Evolutionary conservation across 2,329 filamentous ascomycete genomes (phyloP), one percentile per base, ranked within the genome.

Genomic region (Exophiala oligosperma): DNA sequence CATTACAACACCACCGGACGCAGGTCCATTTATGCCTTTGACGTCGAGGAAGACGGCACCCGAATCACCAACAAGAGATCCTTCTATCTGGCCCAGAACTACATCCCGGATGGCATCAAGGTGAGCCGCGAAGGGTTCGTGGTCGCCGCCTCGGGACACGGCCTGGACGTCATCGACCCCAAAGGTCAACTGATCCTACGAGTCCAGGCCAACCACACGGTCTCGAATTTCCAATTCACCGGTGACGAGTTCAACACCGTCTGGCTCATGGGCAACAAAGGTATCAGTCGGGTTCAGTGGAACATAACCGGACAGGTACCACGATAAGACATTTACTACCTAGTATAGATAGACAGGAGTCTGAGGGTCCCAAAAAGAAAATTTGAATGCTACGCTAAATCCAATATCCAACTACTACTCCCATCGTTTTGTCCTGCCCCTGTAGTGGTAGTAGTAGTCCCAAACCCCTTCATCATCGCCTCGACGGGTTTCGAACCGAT

Each of bases 161-260:
- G 76, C 2, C 71, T 77, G 4, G 74, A 77, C 65, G 66, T 79
- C 17, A 51, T 77, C 28, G 74, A 77, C 60, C 62, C 65, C 32
- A 60, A 65, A 29, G 75, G 76, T 0, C 68, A 70, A 41, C 64
- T 76, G 58, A 65, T 78, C 24, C 61, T 74, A 49, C 69, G 69
- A 11, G 70, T 77, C 9, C 73, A 77, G 66, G 76, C 74, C 14
- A 75, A 74, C 55, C 76, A 73, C 57, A 72, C 73, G 2, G 76
- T 77, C 43, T 71, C 76, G 67, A 78, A 78, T 60, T 74, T 79
- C 58, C 73, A 71, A 29, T 78, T 73, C 74, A 72, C 70, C 2
- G 75, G 75, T 0, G 60, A 67, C 4, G 68, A 75, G 64, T 65
- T 73, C 50, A 73, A 69, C 50, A 71, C 72, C 23, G 60, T 77